Evolutionary conservation across 2,329 filamentous ascomycete species (phyloP).

Genomic region (Fusarium acutatum): DNA sequence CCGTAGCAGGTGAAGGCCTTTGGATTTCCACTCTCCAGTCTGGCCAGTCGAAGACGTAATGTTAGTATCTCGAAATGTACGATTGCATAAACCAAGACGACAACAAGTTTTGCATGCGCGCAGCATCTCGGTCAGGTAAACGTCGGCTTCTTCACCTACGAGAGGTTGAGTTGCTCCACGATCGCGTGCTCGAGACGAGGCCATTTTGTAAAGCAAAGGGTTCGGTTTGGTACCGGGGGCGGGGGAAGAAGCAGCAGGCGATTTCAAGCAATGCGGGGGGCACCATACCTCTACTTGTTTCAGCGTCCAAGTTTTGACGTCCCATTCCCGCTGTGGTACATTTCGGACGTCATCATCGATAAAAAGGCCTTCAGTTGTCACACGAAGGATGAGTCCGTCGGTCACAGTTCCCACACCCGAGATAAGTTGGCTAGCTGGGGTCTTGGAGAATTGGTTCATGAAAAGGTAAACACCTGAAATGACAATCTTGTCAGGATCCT

Average conservation of each 20-base stretch:
- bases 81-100: slow-evolving; percentile 60
- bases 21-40: slow-evolving; percentile 63
- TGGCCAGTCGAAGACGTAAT: slow-evolving; percentile 51
- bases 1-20: slow-evolving; percentile 68
- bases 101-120: slow-evolving; percentile 72
- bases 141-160: slow-evolving; percentile 71
- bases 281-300: slow-evolving; percentile 92
- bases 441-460: slow-evolving; percentile 86
- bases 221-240: slow-evolving; percentile 50
- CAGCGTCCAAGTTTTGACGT: slow-evolving; percentile 97
- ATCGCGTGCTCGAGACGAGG: slow-evolving; percentile 56
- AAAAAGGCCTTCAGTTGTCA: slow-evolving; percentile 93
- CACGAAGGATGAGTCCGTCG: slow-evolving; percentile 89
- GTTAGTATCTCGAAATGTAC: slow-evolving; percentile 55
- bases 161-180: slow-evolving; percentile 61
- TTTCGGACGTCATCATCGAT: slow-evolving; percentile 94
- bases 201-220: slow-evolving; percentile 58
- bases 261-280: slow-evolving; percentile 67
- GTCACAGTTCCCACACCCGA: slow-evolving; percentile 87
- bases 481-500: slow-evolving; percentile 94
- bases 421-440: slow-evolving; percentile 89
- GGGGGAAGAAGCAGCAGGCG: slow-evolving; percentile 53
- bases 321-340: slow-evolving; percentile 97
- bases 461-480: slow-evolving; percentile 94
- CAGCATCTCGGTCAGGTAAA: slow-evolving; percentile 69